Evolutionary conservation across 106 monocot species (phyloP).

Genomic region (Acanthochlamys bracteata): DNA sequence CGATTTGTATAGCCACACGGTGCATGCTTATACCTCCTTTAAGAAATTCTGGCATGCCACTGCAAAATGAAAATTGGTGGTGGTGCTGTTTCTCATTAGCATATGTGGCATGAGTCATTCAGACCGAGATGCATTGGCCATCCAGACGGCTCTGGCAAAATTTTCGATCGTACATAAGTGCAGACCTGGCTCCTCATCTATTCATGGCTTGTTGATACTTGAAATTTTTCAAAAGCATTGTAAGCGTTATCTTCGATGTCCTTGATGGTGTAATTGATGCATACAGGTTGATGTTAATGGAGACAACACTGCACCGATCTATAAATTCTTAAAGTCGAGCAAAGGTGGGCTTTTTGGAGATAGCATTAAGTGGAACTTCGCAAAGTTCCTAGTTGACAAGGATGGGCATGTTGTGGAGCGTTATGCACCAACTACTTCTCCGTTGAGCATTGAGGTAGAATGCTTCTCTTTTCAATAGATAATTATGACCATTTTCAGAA

Average conservation of each 20-base stretch:
- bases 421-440: constrained; percentile 86
- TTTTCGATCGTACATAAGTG: no score
- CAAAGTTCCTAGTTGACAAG: constrained; percentile 95
- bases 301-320: constrained; percentile 55
- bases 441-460: constrained; percentile 71
- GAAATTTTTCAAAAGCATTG: not conserved
- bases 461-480: no score
- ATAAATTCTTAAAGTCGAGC: constrained; percentile 82
- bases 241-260: not conserved
- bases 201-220: not conserved
- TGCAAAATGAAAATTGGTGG: no score
- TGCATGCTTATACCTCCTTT: no score
- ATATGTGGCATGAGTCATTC: no score
- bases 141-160: no score
- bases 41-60: no score
- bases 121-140: no score
- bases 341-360: constrained; percentile 77
- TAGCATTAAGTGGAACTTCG: constrained; percentile 92
- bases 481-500: not conserved
- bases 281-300: constrained; percentile 90
- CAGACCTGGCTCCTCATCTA: no score
- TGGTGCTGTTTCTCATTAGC: no score
- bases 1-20: no score
- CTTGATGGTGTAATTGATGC: not conserved
- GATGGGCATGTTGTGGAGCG: constrained; percentile 79